phyloP scores from a whole-genome alignment of 1,284 basidiomycete species.

The Leccinum discolor region DNA sequence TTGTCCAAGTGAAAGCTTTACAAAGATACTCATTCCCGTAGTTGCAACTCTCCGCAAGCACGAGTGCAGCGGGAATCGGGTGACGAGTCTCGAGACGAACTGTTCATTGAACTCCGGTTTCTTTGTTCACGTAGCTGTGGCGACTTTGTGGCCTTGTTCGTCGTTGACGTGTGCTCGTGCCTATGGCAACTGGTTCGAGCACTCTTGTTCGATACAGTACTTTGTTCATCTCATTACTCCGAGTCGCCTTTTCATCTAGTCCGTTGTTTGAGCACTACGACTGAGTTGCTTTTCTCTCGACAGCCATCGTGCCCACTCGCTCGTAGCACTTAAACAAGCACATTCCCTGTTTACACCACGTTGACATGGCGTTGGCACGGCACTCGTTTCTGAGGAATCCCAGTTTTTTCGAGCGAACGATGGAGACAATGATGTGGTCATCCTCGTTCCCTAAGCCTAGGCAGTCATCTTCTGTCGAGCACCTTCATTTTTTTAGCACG shows the following conservation, averaged over 20 bases:
- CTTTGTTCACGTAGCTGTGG: neutral
- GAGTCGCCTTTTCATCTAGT: neutral
- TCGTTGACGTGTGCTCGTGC: neutral
- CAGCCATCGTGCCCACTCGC: neutral
- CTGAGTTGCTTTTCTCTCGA: neutral
- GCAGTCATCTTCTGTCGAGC: slow-evolving; percentile 17
- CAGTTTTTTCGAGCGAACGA: slow-evolving; percentile 45
- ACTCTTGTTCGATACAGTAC: neutral
- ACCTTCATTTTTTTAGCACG: slow-evolving; percentile 21
- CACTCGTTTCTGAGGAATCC: slow-evolving; percentile 50
- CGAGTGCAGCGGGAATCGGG: too few relatives aligned
- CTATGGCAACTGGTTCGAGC: neutral
- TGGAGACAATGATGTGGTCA: slow-evolving; percentile 62
- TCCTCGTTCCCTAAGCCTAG: slow-evolving; percentile 32
- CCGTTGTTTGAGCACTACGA: neutral
- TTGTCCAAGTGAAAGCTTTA: neutral
- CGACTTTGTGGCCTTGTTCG: neutral
- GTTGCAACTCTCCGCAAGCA: neutral
- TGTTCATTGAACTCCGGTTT: neutral
- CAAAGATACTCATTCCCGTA: too few relatives aligned
- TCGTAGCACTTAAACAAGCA: too few relatives aligned
- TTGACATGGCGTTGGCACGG: too few relatives aligned
- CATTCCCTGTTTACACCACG: too few relatives aligned
- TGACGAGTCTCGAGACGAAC: too few relatives aligned
- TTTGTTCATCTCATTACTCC: neutral